Evolutionary conservation across 2,329 filamentous ascomycete genomes (phyloP).

Genomic region (Pseudogymnoascus sp.): DNA sequence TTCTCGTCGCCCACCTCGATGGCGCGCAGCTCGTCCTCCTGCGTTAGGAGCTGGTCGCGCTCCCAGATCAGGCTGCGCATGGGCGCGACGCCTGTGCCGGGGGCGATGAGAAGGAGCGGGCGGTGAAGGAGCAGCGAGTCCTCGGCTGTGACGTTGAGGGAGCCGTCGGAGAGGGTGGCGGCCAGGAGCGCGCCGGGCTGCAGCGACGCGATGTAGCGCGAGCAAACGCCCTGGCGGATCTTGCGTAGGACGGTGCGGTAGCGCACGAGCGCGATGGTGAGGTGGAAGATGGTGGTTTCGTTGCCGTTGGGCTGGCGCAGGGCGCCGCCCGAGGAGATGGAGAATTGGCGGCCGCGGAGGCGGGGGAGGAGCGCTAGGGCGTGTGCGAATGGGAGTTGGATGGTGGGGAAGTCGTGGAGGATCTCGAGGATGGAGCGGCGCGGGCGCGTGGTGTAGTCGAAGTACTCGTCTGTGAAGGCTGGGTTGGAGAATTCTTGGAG

Average conservation of each 20-base stretch:
- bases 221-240: conserved; percentile 80
- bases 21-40: background rate
- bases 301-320: conserved; percentile 14
- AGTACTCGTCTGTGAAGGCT: conserved; percentile 79
- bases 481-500: conserved; percentile 76
- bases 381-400: conserved; percentile 70
- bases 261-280: conserved; percentile 81
- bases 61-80: conserved; percentile 75
- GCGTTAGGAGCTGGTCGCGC: conserved; percentile 37
- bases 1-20: background rate
- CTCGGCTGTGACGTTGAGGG: conserved; percentile 44
- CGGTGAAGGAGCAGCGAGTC: conserved; percentile 34
- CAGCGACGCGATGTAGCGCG: conserved; percentile 69
- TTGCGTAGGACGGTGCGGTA: conserved; percentile 83
- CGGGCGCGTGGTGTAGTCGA: conserved; percentile 88
- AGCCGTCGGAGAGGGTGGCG: conserved; percentile 51
- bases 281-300: conserved; percentile 48
- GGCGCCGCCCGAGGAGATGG: conserved; percentile 68
- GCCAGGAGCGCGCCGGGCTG: conserved; percentile 36
- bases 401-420: conserved; percentile 77
- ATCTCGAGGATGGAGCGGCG: conserved; percentile 87
- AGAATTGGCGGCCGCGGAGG: conserved; percentile 86
- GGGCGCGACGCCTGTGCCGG: conserved; percentile 81
- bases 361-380: conserved; percentile 67
- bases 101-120: conserved; percentile 67